Evolutionary conservation across 129 eudicot species (phyloP).

Genomic region (Arctium minus): DNA sequence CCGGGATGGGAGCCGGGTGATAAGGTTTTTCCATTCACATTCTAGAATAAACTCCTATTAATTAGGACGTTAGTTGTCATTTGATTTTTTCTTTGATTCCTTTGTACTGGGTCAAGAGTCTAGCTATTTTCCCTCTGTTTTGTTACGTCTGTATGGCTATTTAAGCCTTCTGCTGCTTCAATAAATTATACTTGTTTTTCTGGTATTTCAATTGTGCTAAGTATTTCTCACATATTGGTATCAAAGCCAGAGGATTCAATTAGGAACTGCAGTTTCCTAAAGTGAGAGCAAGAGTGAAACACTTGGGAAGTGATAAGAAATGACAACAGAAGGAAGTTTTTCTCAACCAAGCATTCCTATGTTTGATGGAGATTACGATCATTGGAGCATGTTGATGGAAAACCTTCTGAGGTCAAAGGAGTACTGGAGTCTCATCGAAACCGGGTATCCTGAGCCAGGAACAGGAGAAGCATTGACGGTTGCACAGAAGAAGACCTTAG

Average conservation of each 20-base stretch:
- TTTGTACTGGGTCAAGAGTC: background rate
- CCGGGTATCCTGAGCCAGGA: background rate
- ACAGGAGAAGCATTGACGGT: background rate
- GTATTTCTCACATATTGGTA: background rate
- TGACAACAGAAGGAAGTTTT: background rate
- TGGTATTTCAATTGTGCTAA: background rate
- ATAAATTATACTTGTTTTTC: too few relatives aligned
- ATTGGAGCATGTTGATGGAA: background rate
- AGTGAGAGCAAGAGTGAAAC: background rate
- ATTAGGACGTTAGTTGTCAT: background rate
- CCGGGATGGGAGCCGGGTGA: background rate
- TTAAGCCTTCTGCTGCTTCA: background rate
- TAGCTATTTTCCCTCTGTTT: background rate
- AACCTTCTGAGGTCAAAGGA: background rate
- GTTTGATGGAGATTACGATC: background rate
- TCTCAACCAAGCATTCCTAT: background rate
- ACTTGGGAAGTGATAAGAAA: background rate
- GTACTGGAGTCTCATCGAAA: background rate
- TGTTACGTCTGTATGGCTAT: background rate
- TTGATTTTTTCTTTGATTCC: too few relatives aligned
- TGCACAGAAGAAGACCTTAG: background rate
- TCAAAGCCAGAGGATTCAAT: background rate
- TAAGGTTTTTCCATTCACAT: background rate
- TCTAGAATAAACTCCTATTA: background rate
- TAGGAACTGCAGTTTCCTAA: background rate